Conservation (phyloP, 1,139 yeast species). For the Hyphopichia khmerensis region DNA sequence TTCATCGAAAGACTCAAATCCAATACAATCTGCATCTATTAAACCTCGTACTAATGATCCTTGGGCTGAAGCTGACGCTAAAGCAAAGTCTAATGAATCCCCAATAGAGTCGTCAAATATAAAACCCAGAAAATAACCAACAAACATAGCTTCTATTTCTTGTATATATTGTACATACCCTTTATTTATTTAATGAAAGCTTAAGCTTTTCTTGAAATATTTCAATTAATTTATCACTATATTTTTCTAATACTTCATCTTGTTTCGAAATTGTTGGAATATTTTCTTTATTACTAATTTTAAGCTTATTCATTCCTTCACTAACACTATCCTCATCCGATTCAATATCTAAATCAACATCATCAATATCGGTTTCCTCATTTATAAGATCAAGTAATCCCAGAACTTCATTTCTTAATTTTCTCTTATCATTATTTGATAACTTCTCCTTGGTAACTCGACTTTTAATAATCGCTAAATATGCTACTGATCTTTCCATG, state of each 20-base stretch:
- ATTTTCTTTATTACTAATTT: neutral
- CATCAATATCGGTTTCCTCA: slow-evolving; percentile 2
- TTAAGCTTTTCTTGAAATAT: slow-evolving; percentile 19
- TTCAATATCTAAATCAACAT: slow-evolving; percentile 1
- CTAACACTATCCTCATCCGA: slow-evolving; percentile 5
- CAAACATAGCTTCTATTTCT: too few species aligned
- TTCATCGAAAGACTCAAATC: slow-evolving; percentile 18
- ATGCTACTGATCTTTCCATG: slow-evolving; percentile 11
- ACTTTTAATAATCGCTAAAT: slow-evolving; percentile 11
- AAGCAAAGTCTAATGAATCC: slow-evolving; percentile 18
- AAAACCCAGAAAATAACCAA: slow-evolving; percentile 28
- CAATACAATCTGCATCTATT: slow-evolving; percentile 30
- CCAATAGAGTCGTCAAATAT: slow-evolving; percentile 37
- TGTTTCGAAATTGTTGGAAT: neutral
- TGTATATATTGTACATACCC: neutral
- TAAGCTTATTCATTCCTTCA: neutral
- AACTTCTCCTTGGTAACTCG: slow-evolving; percentile 8
- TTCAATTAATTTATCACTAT: slow-evolving; percentile 31
- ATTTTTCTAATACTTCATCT: slow-evolving; percentile 23
- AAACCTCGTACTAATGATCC: slow-evolving; percentile 19
- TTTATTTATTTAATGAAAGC: neutral
- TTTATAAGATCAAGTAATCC: slow-evolving; percentile 9
- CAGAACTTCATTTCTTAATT: slow-evolving; percentile 9
- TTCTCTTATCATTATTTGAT: slow-evolving; percentile 9
- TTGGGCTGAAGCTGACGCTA: slow-evolving; percentile 39